Evolutionary conservation across 2,329 filamentous ascomycete species (phyloP).

Genomic region (Didymella arachidicola): DNA sequence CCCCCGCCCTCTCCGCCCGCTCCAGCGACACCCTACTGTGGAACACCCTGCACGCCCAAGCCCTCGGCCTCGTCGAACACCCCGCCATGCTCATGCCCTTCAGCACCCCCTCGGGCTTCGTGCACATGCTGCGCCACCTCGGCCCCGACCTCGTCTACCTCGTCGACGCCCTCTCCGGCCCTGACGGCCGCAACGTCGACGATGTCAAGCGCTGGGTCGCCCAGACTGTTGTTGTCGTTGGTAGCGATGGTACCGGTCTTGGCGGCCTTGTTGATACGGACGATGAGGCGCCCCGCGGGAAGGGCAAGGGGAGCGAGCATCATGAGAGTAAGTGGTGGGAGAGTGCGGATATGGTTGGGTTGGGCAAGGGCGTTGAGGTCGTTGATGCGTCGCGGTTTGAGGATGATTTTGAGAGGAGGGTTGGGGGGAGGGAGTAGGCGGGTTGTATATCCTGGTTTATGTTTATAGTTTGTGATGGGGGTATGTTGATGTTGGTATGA

Average conservation of each 20-base stretch:
- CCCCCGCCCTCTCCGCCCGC: conserved; percentile 45
- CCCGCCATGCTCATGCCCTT: conserved; percentile 90
- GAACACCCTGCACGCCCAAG: conserved; percentile 81
- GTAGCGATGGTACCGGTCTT: conserved; percentile 53
- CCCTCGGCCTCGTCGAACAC: conserved; percentile 79
- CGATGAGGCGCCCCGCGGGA: conserved; percentile 60
- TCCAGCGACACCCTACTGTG: conserved; percentile 65
- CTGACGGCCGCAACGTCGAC: conserved; percentile 75
- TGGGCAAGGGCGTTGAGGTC: conserved; percentile 86
- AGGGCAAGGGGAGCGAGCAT: conserved; percentile 41
- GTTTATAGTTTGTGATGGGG: conserved; percentile 1
- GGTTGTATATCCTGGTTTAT: conserved; percentile 9
- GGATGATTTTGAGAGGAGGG: conserved; percentile 85
- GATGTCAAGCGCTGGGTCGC: conserved; percentile 69
- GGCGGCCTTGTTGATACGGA: conserved; percentile 65
- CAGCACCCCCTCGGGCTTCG: conserved; percentile 80
- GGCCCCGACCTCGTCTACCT: conserved; percentile 87
- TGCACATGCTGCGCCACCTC: conserved; percentile 86
- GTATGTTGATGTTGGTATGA: background rate
- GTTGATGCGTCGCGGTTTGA: conserved; percentile 82
- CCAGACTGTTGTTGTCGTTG: conserved; percentile 67
- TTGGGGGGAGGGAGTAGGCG: conserved; percentile 65
- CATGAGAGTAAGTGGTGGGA: conserved; percentile 73
- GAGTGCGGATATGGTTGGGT: conserved; percentile 78
- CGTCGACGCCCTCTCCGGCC: conserved; percentile 81